Percentiles rank a stretch among this genome's conserved stretches.
Conservation (phyloP, 2,329 filamentous ascomycete genomes). For the Emergomyces orientalis region DNA sequence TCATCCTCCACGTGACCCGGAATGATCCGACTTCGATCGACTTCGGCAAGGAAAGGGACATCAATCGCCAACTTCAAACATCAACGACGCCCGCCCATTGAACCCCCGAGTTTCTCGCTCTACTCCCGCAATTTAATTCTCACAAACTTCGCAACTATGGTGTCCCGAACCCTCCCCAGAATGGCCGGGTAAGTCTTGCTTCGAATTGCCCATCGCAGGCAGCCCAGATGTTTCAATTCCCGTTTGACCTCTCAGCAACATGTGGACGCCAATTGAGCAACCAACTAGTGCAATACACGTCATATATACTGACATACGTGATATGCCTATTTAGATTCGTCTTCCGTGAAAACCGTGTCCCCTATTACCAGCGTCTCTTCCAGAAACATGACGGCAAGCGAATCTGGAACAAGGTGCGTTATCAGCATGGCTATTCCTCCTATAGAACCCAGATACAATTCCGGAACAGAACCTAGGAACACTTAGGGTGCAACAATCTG, state of each 20-base stretch:
- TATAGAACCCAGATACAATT: neutral
- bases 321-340: slow-evolving; percentile 36
- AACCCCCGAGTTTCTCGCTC: slow-evolving; percentile 17
- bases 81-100: slow-evolving; percentile 17
- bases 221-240: neutral
- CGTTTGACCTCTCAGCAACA: neutral
- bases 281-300: neutral
- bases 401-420: slow-evolving; percentile 58
- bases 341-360: slow-evolving; percentile 59
- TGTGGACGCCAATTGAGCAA: neutral
- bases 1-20: neutral
- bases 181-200: slow-evolving; percentile 34
- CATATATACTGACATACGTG: slow-evolving; percentile 17
- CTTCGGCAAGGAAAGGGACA: neutral
- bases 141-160: slow-evolving; percentile 29
- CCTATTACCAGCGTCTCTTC: slow-evolving; percentile 58
- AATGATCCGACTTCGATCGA: slow-evolving; percentile 1
- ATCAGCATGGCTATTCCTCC: neutral
- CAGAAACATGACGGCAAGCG: slow-evolving; percentile 57
- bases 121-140: slow-evolving; percentile 7
- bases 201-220: neutral
- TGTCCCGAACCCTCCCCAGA: slow-evolving; percentile 35
- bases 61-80: neutral
- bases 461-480: too few relatives aligned
- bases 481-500: neutral